Percentiles rank a stretch among this genome's conserved stretches.
These are phyloP conservation scores for Herpotrichia juniperi DNA, from an alignment of 2,329 filamentous ascomycete species.

Conservation along the genomic window DNA sequence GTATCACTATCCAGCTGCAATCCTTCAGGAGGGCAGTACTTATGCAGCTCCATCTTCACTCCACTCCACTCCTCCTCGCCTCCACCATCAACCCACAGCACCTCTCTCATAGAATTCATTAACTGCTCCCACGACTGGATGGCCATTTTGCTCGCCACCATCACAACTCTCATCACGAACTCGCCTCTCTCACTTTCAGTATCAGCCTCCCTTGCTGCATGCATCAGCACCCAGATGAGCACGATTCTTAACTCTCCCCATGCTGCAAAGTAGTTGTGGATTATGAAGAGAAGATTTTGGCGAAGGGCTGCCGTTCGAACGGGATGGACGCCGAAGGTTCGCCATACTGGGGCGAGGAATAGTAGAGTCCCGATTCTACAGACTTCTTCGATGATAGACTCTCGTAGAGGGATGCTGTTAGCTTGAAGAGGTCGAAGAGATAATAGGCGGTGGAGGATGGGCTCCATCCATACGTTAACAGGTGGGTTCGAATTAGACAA, in stretches of 20 bases:
- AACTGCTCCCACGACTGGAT: not conserved
- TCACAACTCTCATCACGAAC: constrained; percentile 1
- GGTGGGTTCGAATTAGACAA: too few relatives aligned
- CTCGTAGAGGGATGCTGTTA: not conserved
- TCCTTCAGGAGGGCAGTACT: too few relatives aligned
- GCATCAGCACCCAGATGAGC: constrained; percentile 6
- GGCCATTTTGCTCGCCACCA: constrained; percentile 5
- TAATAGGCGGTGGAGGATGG: constrained; percentile 4
- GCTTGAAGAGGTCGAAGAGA: not conserved
- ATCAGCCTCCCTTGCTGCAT: constrained; percentile 5
- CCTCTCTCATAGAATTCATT: not conserved
- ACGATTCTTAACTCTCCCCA: constrained; percentile 6
- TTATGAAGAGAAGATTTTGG: not conserved
- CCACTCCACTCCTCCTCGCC: not conserved
- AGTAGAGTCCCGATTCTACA: constrained; percentile 8
- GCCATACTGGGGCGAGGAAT: constrained; percentile 9
- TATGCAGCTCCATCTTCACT: too few relatives aligned
- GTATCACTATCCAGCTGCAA: too few relatives aligned
- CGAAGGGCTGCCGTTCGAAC: constrained; percentile 3
- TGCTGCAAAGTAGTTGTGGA: constrained; percentile 2
- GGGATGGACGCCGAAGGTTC: constrained; percentile 6
- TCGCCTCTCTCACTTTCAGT: constrained; percentile 1
- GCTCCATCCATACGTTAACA: constrained; percentile 5
- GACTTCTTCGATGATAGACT: constrained; percentile 7
- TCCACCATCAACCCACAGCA: not conserved